Base-by-base conservation (phyloP, 441 rosid genomes). In the Daphne laureola region DNA sequence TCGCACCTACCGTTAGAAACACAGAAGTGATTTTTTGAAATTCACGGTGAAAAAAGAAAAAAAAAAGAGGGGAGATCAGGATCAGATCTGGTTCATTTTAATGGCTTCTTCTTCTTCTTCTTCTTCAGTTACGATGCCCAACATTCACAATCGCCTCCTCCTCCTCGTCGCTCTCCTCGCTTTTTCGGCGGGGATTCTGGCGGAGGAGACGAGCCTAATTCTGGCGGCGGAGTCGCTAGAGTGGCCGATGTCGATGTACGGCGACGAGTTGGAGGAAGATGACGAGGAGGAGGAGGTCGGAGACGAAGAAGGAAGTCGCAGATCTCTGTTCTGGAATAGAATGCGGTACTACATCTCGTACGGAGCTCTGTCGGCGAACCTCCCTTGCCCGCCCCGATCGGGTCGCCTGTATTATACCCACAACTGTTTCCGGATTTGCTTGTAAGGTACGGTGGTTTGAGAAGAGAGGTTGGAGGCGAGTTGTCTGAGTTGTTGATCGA, bases 341-440 rank as follows among this genome's bases (percentile, higher is more conserved):
- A 53, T 42, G 72, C 75, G 46, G 41, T 86, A 79, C 65, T 91
- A 82, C 79, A 91, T 91, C 12, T 91, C 98, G 50, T 88, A 91
- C 57, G 95, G 95, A 4, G 93, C 98, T 46, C 67, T 91, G 5
- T 66, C 96, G 14, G 98, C 96, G 2, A 78, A 88, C 61, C 61
- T 91, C 12, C 96, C 95, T 0, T 91, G 98, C 51, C 96, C 98
- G 5, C 86, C 98, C 0, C 75, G 95, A 14, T 88, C 96, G 4
- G 98, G 98, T 27, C 81, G 98, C 71, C 86, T 96, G 8, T 91
- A 88, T 54, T 91, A 91, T 55, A 83, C 95, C 45, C 89, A 74
- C 50, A 78, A 88, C 73, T 91, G 96, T 58, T 86, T 67, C 79
- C 66, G 70, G 42, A n/a, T n/a, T n/a, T n/a, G n/a, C n/a, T n/a